Evolutionary conservation across 331 rosid species (phyloP).

Genomic region (Pyracantha coccinea): DNA sequence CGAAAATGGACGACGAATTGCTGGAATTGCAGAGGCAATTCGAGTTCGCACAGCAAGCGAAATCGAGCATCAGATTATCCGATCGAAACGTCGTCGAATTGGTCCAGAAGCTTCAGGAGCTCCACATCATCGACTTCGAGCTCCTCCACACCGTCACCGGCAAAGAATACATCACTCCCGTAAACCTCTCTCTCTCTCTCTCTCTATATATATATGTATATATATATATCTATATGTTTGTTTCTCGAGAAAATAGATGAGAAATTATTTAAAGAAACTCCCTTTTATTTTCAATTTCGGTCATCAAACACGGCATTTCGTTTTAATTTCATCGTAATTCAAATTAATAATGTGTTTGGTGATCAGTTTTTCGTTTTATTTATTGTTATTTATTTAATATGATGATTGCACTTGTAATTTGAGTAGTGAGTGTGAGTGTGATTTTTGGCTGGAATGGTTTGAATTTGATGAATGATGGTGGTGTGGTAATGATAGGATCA

Average conservation of each 20-base stretch:
- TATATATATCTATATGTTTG: no score
- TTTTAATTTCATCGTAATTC: not conserved
- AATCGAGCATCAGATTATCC: constrained; percentile 84
- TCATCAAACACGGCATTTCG: not conserved
- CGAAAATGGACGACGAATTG: constrained; percentile 85
- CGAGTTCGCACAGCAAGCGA: constrained; percentile 91
- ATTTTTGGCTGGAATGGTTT: not conserved
- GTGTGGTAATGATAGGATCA: constrained; percentile 30
- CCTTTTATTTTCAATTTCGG: not conserved
- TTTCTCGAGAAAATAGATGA: not conserved
- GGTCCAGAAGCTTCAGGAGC: constrained; percentile 88
- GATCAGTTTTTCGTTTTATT: not conserved
- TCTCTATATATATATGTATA: not conserved
- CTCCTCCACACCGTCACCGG: constrained; percentile 64
- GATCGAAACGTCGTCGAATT: constrained; percentile 97
- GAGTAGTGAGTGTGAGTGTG: not conserved
- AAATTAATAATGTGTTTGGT: not conserved
- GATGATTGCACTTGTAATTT: not conserved
- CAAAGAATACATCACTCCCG: constrained; percentile 86
- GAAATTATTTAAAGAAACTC: not conserved
- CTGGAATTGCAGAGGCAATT: constrained; percentile 86
- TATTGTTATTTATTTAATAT: not conserved
- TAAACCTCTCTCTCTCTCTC: constrained; percentile 19
- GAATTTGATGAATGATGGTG: constrained; percentile 5
- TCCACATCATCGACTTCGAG: constrained; percentile 56